These are phyloP conservation scores for Sporothrix curviconia DNA, from an alignment of 2,329 filamentous ascomycete genomes.

Conservation along the genomic window DNA sequence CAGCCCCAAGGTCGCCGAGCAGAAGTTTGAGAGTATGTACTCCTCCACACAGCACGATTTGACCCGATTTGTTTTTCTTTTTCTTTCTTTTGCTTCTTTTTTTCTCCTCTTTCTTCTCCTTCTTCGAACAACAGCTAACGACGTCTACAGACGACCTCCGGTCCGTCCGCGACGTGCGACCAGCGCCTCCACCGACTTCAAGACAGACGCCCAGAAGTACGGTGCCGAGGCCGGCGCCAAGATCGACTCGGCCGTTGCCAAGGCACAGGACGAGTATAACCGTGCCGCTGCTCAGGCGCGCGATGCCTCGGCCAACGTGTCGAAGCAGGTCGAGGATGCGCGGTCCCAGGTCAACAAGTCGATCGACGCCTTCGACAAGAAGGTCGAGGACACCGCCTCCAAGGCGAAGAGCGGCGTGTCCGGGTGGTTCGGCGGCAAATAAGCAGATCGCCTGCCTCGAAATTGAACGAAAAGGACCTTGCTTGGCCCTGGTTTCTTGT, in stretches of 20 bases:
- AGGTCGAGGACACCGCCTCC: conserved; percentile 67
- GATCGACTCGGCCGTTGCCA: conserved; percentile 61
- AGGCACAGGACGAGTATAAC: conserved; percentile 51
- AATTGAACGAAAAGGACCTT: not conserved
- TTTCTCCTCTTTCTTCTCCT: not conserved
- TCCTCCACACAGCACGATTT: too few relatives aligned
- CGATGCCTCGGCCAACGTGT: conserved; percentile 69
- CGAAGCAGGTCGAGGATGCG: conserved; percentile 68
- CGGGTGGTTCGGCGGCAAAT: conserved; percentile 74
- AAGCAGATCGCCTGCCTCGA: conserved; percentile 10
- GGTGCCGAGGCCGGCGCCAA: conserved; percentile 57
- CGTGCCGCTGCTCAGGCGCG: conserved; percentile 48
- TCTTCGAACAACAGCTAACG: too few relatives aligned
- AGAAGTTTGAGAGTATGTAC: conserved; percentile 77
- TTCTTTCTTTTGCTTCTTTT: not conserved
- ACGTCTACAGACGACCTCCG: conserved; percentile 66
- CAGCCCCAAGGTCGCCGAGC: conserved; percentile 72
- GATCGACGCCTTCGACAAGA: conserved; percentile 77
- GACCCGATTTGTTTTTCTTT: too few relatives aligned
- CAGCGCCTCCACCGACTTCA: conserved; percentile 57
- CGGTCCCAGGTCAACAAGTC: conserved; percentile 57
- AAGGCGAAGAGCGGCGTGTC: conserved; percentile 81
- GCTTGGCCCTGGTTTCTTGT: not conserved
- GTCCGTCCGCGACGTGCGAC: conserved; percentile 57
- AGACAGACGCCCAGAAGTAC: conserved; percentile 58